Evolutionary conservation across 179 eudicot species (phyloP), one percentile per base, ranked within the genome.

Genomic region (Camellia oleifera): DNA sequence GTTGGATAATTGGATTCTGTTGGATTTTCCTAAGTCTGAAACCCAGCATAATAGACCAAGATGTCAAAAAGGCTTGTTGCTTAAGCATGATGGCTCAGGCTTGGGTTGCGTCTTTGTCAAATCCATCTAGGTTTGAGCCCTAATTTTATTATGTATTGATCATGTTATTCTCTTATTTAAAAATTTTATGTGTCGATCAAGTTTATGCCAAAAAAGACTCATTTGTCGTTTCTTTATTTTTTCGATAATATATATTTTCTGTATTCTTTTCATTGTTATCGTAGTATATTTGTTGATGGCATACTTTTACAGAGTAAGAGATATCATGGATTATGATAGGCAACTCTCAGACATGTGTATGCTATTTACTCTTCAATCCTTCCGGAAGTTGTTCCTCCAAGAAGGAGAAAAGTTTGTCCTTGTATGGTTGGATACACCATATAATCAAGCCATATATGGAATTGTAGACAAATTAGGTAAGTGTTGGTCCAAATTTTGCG

Each of bases 371-470:
- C 69, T 89, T 67, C 99, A 97, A 81, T 94, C 98, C 42, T 80
- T 94, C 67, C 92, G 92, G 17, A 97, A 94, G 77, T 81, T 97
- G 84, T 79, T 97, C 60, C 99, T 97, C 79, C 98, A 97, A 88
- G 99, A 97, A 91, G 99, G 99, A 82, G 99, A 97, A 88, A 97
- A 97, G 86, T 77, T 97, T 90, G 97, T 97, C 65, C 98, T 97
- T 89, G 97, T 97, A 80, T 97, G 94, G 98, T 88, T 94, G 53
- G 98, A 97, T 80, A 94, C 98, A 20, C 95, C 99, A 66, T 97
- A 93, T 80, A 97, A 97, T 86, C 98, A 94, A 88, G 99, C 99
- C 72, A 97, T 97, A 11, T 97, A 97, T 83, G 99, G 99, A 58
- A 93, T 97, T 81, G 98, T 94, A 5, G 99, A 97, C 86, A 97